Base-by-base conservation (phyloP, 2,329 filamentous ascomycete genomes). In the Aspergillus tubingensis region DNA sequence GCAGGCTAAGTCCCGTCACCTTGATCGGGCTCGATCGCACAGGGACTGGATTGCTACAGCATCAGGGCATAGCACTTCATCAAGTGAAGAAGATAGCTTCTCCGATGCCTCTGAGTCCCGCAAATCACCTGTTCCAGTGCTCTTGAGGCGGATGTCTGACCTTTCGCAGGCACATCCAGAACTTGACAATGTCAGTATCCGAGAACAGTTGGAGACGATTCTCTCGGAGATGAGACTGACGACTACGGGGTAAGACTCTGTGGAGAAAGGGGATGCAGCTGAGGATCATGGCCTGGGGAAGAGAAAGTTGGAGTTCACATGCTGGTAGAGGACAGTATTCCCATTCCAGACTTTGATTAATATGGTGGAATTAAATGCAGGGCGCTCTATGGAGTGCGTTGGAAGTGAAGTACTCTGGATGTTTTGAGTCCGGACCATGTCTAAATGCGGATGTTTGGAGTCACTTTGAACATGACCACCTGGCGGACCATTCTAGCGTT, bases 181-280 rank as follows among this genome's bases (percentile, higher is more conserved):
- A 25, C 58, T 69, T 48, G 68, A 70, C 51, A 68, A 58, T 2
- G 15, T 59, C 25, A 58, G 57, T 6, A 63, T 68, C 39, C 66
- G 67, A 19, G 49, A 47, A 8, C 54, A 43, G 23, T 54, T 70
- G 56, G 65, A 62, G 32, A 44, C 53, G 13, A 36, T 69, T 19
- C 39, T 68, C 54, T 41, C 23, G 11, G 48, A 60, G 10, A 59
- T 68, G 39, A 60, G 57, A 4, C n/a, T 62, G n/a, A 44, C 36
- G n/a, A 44, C 36, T n/a, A 30, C 62, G 44, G 38, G 58, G 23
- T 47, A 51, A 15, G 41, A 19, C n/a, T 11, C 19, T 15, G 8
- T 44, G 7, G 41, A 55, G n/a, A 36, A 57, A 19, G 32, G 17
- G 32, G 10, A 15, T 36, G 32, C 32, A 36, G 32, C 32, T 36